These are phyloP conservation scores for Termitomyces sp. DNA, from an alignment of 768 basidiomycete species.

Conservation along the genomic window DNA sequence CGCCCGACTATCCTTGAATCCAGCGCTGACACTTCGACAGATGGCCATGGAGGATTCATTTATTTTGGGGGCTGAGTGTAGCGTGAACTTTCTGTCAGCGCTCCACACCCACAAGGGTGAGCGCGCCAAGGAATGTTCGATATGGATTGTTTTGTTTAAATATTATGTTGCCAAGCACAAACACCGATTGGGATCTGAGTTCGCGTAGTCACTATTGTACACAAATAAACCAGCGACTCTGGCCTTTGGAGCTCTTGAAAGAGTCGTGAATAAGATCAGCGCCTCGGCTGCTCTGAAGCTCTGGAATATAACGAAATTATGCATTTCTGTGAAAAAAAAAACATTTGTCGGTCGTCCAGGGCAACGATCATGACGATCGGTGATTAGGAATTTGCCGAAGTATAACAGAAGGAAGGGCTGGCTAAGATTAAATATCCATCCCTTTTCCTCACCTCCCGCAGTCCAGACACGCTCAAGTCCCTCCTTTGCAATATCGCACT, in stretches of 20 bases:
- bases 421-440: conserved; percentile 1
- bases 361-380: conserved; percentile 5
- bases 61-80: background rate
- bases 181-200: background rate
- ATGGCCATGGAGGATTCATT: background rate
- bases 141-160: background rate
- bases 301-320: background rate
- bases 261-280: background rate
- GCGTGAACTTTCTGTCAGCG: background rate
- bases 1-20: too few relatives aligned
- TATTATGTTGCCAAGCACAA: background rate
- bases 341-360: conserved; percentile 5
- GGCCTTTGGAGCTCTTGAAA: too few relatives aligned
- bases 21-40: too few relatives aligned
- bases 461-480: conserved; percentile 12
- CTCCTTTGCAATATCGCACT: conserved; percentile 18
- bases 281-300: background rate
- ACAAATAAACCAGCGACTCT: background rate
- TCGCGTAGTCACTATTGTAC: background rate
- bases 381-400: conserved; percentile 13
- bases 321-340: background rate
- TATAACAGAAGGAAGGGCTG: conserved; percentile 10
- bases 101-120: background rate
- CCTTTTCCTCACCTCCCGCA: conserved; percentile 3
- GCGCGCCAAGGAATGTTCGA: background rate